A percentile compares a stretch with the other conserved stretches of the same genome.
These are phyloP conservation scores for Moringa oleifera DNA, from an alignment of 345 rosid genomes.

Conservation along the genomic window DNA sequence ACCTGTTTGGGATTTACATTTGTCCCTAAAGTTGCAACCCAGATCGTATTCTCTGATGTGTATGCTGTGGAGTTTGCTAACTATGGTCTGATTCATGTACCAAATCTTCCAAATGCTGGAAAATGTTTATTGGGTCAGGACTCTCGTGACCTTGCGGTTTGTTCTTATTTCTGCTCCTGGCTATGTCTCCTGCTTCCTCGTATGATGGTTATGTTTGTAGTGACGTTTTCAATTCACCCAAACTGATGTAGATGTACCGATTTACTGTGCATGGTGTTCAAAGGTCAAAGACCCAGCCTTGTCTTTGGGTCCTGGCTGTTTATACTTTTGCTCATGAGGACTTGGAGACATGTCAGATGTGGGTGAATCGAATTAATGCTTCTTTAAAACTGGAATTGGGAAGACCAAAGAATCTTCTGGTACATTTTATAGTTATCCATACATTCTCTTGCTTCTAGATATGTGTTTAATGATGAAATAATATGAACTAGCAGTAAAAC, in stretches of 20 bases:
- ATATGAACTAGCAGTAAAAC: conserved; percentile 14
- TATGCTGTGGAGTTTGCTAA: conserved; percentile 62
- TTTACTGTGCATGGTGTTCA: conserved; percentile 54
- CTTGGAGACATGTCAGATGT: conserved; percentile 53
- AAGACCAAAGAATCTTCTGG: conserved; percentile 86
- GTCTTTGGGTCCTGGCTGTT: conserved; percentile 41
- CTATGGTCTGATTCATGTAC: conserved; percentile 35
- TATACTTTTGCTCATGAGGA: conserved; percentile 72
- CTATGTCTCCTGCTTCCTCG: background rate
- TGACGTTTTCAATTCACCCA: conserved; percentile 7
- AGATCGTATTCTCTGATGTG: conserved; percentile 51
- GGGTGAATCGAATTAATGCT: conserved; percentile 56
- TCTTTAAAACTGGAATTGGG: conserved; percentile 42
- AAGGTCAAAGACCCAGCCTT: conserved; percentile 57
- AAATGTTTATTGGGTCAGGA: conserved; percentile 33
- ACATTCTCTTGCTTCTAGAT: conserved; percentile 6
- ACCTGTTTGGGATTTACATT: conserved; percentile 48
- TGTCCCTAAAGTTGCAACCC: conserved; percentile 25
- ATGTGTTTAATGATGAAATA: conserved; percentile 1
- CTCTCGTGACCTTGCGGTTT: conserved; percentile 43
- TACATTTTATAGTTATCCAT: conserved; percentile 10
- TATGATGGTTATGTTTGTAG: conserved; percentile 6
- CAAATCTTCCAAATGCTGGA: conserved; percentile 29
- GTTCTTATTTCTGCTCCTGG: conserved; percentile 10
- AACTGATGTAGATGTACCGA: conserved; percentile 53